These are phyloP conservation scores for Aspergillus calidoustus DNA, from an alignment of 2,329 filamentous ascomycete genomes.

Conservation along the genomic window DNA sequence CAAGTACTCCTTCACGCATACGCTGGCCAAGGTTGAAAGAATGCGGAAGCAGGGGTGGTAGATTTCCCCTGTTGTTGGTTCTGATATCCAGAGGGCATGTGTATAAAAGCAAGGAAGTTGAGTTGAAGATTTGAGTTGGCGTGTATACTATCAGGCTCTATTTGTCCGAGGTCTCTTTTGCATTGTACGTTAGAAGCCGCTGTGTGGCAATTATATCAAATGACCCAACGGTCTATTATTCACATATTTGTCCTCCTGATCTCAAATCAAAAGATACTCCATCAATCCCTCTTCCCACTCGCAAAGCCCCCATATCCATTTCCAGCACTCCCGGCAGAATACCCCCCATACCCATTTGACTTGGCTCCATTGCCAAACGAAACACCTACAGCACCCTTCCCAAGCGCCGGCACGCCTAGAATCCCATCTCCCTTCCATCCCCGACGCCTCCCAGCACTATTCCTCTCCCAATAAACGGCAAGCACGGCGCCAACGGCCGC, in stretches of 20 bases:
- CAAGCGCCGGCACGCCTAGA: constrained; percentile 48
- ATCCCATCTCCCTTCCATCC: constrained; percentile 53
- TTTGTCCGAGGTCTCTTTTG: not conserved
- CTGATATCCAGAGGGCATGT: not conserved
- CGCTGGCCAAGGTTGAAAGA: constrained; percentile 47
- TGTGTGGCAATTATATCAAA: not conserved
- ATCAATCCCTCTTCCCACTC: constrained; percentile 50
- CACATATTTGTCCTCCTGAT: not conserved
- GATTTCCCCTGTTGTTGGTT: not conserved
- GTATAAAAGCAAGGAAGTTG: constrained; percentile 6
- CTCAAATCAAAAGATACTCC: not conserved
- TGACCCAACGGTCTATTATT: constrained; percentile 10
- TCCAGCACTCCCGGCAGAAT: constrained; percentile 44
- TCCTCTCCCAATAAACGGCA: constrained; percentile 45
- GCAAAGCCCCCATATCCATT: constrained; percentile 41
- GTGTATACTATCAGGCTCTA: constrained; percentile 20
- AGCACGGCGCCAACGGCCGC: constrained; percentile 40
- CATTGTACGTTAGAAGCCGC: not conserved
- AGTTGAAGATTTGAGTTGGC: constrained; percentile 14
- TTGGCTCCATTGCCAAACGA: constrained; percentile 59
- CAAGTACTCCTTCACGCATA: constrained; percentile 48
- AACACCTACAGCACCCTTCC: constrained; percentile 55
- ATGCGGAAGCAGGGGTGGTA: constrained; percentile 55
- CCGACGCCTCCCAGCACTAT: constrained; percentile 29
- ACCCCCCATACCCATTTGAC: constrained; percentile 61